Evolutionary conservation across 192 early-diverging fungal genomes (phyloP), one percentile per base, ranked within the genome.

Genomic region (Coemansia javaensis): DNA sequence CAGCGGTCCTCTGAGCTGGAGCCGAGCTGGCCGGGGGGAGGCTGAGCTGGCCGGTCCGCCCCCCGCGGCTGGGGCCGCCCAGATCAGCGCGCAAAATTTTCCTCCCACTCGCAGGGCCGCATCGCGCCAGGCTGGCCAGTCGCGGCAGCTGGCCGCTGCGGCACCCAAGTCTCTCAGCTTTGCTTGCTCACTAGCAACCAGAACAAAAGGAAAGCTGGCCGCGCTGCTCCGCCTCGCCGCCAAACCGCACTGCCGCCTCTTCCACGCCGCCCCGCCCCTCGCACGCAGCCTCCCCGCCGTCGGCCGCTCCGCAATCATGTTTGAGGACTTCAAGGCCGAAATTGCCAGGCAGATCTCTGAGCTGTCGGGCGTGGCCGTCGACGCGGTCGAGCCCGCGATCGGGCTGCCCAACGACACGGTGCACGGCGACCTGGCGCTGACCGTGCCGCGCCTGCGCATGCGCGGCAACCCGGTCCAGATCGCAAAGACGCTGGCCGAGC

Each of bases 391-490:
- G 38, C 53, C 56, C 2, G 77, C 84, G 5, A 56, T 89, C 22
- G 84, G 83, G 30, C 64, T 79, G 17, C 81, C 88, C 40, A 79
- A 77, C 51, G 61, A 46, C 24, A 59, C 77, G 7, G 80, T 79
- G 7, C 75, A 81, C 38, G 88, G 86, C 46, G 82, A 90, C 40
- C 66, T 90, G 40, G 80, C 88, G 28, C 53, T 90, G 21, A 79
- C 85, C 14, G 66, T 87, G 15, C 82, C 88, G 15, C 80, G 80
- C 40, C 59, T 79, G 47, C 82, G 84, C 44, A 31, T 89, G 20
- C 81, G 82, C 61, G 86, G 84, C 22, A 85, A 83, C 68, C 88
- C 88, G 2, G 58, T 56, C n/a, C 75, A 76, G 24, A 48, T 83
- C 35, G 85, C 85, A 10, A 68, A 80, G 52, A 65, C 78, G 8